Evolutionary conservation across 176 grass and related monocot genomes (phyloP), one percentile per base, ranked within the genome.

Genomic region (Aechmea fasciata): DNA sequence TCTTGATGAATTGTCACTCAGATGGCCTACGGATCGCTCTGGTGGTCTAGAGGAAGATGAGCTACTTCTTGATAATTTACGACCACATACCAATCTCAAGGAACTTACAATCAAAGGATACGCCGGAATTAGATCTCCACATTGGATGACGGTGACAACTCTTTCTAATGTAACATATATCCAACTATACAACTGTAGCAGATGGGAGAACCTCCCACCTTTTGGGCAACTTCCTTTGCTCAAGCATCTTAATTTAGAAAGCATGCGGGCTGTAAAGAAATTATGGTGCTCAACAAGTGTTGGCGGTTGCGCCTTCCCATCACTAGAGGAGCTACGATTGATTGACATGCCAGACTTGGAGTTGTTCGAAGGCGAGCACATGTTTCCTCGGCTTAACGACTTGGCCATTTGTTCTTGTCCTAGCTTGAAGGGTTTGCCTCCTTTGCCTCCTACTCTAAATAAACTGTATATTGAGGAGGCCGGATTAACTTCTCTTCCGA

Each of bases 171-270:
- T 85, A 73, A 74, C 55, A 11, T 70, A 28, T 55, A 48, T 84
- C 64, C 48, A 11, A 3, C 57, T 84, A 53, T n/a, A n/a, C n/a
- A n/a, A n/a, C 1, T 84, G 82, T 52, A 9, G 54, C 14, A 71
- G 59, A 10, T 80, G 65, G 48, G 49, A 76, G 14, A 3, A 50
- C 15, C 77, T 85, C 65, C 83, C 77, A 67, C 67, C 72, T 11
- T 33, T 72, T 68, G 83, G 83, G 25, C 51, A 57, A 9, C 76
- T 85, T 70, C 59, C 8, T 18, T 85, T 72, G 5, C 77, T 85
- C 28, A 80, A 72, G 20, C 50, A 71, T 71, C 72, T 85, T 19
- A 13, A 48, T 20, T 13, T 85, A 70, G 3, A 3, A n/a, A 3
- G 19, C 22, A 79, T 80, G 72, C 6, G 63, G n/a, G 33, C 55